Conservation (phyloP, 352 stramenopile genomes). For the Peronospora destructor region DNA sequence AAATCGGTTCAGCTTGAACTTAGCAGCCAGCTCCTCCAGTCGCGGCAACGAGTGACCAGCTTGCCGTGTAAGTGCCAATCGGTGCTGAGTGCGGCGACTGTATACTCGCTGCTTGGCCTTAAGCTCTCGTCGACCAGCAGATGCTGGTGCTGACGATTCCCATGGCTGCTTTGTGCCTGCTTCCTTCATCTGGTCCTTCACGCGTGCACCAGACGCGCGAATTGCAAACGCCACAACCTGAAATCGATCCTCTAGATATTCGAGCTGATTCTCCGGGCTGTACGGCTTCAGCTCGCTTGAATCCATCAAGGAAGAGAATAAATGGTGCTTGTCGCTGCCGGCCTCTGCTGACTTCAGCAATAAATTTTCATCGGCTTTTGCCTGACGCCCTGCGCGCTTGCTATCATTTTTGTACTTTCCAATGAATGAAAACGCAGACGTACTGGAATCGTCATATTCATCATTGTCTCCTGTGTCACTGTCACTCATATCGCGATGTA, state of each 20-base stretch:
- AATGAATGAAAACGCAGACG: conserved; percentile 66
- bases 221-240: conserved; percentile 86
- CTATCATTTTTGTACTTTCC: conserved; percentile 49
- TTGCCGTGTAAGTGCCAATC: conserved; percentile 55
- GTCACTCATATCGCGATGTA: conserved; percentile 20
- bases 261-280: conserved; percentile 73
- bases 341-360: conserved; percentile 18
- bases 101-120: conserved; percentile 84
- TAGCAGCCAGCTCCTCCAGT: conserved; percentile 62
- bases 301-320: conserved; percentile 41
- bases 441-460: conserved; percentile 21
- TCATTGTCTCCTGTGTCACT: conserved; percentile 32
- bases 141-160: conserved; percentile 56
- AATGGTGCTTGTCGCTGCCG: conserved; percentile 22
- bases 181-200: conserved; percentile 89
- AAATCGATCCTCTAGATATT: conserved; percentile 86
- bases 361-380: conserved; percentile 23
- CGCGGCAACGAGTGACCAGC: conserved; percentile 56
- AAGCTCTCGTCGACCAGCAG: conserved; percentile 64
- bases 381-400: conserved; percentile 23
- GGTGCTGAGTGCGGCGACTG: conserved; percentile 55
- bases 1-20: conserved; percentile 83
- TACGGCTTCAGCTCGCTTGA: conserved; percentile 73
- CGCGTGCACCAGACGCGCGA: conserved; percentile 64
- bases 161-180: conserved; percentile 76